Evolutionary conservation across 768 basidiomycete species (phyloP).

Genomic region (Naganishia antarctica): DNA sequence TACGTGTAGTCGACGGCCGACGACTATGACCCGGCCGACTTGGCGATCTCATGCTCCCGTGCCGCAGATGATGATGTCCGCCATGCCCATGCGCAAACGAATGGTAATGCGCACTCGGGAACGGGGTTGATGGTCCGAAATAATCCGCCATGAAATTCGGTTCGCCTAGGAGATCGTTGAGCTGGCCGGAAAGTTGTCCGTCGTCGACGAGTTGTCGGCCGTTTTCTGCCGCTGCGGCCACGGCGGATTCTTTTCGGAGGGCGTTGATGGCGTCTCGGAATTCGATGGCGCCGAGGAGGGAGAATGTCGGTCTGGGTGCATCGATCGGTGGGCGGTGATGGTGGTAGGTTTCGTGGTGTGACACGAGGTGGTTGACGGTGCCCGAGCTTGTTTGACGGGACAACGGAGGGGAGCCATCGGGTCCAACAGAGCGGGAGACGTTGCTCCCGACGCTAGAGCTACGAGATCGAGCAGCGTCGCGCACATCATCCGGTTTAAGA

Average conservation of each 20-base stretch:
- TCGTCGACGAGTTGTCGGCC: slow-evolving; percentile 5
- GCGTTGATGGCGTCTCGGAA: slow-evolving; percentile 86
- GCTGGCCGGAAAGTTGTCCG: slow-evolving; percentile 22
- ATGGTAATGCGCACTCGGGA: slow-evolving; percentile 30
- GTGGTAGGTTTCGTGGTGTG: not conserved
- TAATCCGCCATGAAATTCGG: slow-evolving; percentile 36
- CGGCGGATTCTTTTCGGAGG: slow-evolving; percentile 62
- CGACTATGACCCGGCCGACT: not conserved
- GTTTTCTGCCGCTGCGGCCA: slow-evolving; percentile 6
- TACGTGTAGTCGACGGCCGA: slow-evolving; percentile 12
- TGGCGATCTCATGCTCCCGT: slow-evolving; percentile 46
- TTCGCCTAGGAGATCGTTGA: slow-evolving; percentile 23
- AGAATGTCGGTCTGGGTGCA: slow-evolving; percentile 51
- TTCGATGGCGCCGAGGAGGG: slow-evolving; percentile 89
- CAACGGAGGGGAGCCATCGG: not conserved
- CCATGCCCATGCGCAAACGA: slow-evolving; percentile 14
- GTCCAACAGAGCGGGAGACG: not conserved
- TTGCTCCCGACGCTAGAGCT: slow-evolving; percentile 4
- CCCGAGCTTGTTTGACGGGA: slow-evolving; percentile 5
- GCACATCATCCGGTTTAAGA: slow-evolving; percentile 1
- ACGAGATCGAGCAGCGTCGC: not conserved
- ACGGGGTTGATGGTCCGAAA: slow-evolving; percentile 34
- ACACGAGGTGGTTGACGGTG: not conserved
- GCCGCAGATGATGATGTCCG: slow-evolving; percentile 44
- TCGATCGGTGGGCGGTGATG: slow-evolving; percentile 27